A percentile compares a stretch with the other conserved stretches of the same genome.
Conservation (phyloP, 2,329 filamentous ascomycete species). For the Pseudocercospora crystallina region DNA sequence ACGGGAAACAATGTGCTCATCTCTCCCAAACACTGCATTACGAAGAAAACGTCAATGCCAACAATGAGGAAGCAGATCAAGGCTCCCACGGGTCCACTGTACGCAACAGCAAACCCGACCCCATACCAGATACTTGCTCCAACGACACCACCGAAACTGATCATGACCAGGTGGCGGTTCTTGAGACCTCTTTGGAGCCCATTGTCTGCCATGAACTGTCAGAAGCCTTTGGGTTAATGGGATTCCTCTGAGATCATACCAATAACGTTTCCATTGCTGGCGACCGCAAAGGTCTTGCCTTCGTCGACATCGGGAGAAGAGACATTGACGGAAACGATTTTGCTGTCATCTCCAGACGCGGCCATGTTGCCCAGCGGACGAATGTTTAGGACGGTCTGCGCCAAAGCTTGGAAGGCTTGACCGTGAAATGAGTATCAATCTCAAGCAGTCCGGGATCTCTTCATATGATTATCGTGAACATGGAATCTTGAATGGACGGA, state of each 20-base stretch:
- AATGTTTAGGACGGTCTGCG: too few relatives aligned
- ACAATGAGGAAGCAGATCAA: conserved; percentile 19
- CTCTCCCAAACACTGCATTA: conserved; percentile 19
- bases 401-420: too few relatives aligned
- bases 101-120: conserved; percentile 12
- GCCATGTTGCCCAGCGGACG: too few relatives aligned
- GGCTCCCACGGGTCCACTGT: conserved; percentile 17
- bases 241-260: not conserved
- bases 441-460: too few relatives aligned
- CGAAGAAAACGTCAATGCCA: conserved; percentile 18
- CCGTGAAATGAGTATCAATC: too few relatives aligned
- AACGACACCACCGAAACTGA: conserved; percentile 19
- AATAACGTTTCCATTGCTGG: conserved; percentile 11
- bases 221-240: not conserved
- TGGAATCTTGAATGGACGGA: too few relatives aligned
- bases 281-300: conserved; percentile 5
- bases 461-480: too few relatives aligned
- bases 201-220: conserved; percentile 1
- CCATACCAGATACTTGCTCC: conserved; percentile 19
- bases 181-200: conserved; percentile 17
- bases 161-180: conserved; percentile 17
- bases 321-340: conserved; percentile 6
- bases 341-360: not conserved
- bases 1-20: conserved; percentile 17
- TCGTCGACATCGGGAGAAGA: not conserved